Conservation (phyloP, 108 stramenopile genomes). For the Fragilariopsis cylindrus region DNA sequence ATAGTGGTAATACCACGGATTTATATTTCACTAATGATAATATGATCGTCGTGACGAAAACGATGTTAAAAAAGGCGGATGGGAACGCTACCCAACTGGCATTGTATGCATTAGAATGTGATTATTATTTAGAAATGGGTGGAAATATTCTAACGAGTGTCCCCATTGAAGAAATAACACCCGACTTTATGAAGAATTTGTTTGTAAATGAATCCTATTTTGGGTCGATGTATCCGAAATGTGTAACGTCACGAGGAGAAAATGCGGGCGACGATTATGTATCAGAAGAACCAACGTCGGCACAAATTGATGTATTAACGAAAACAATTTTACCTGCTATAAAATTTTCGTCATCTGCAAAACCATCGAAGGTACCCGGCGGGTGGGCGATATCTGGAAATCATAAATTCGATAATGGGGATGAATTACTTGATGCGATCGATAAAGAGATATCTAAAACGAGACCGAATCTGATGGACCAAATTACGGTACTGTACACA, state of each 20-base stretch:
- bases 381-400: slow-evolving; percentile 67
- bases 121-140: slow-evolving; percentile 42
- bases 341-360: slow-evolving; percentile 43
- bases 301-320: slow-evolving; percentile 49
- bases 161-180: slow-evolving; percentile 25
- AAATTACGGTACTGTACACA: slow-evolving; percentile 57
- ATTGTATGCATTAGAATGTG: slow-evolving; percentile 53
- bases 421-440: slow-evolving; percentile 66
- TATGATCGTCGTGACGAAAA: neutral
- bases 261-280: slow-evolving; percentile 12
- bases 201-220: neutral
- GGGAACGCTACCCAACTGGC: slow-evolving; percentile 65
- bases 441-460: slow-evolving; percentile 56
- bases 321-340: slow-evolving; percentile 62
- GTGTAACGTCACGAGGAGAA: slow-evolving; percentile 62
- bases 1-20: neutral
- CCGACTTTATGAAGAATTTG: slow-evolving; percentile 5
- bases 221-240: slow-evolving; percentile 58
- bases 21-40: neutral
- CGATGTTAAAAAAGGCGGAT: slow-evolving; percentile 39
- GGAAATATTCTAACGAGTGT: slow-evolving; percentile 27
- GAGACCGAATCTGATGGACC: slow-evolving; percentile 39
- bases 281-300: slow-evolving; percentile 43
- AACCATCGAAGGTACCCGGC: slow-evolving; percentile 64
- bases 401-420: slow-evolving; percentile 52